Conservation (phyloP, 768 basidiomycete species). For the Amanita phalloides region DNA sequence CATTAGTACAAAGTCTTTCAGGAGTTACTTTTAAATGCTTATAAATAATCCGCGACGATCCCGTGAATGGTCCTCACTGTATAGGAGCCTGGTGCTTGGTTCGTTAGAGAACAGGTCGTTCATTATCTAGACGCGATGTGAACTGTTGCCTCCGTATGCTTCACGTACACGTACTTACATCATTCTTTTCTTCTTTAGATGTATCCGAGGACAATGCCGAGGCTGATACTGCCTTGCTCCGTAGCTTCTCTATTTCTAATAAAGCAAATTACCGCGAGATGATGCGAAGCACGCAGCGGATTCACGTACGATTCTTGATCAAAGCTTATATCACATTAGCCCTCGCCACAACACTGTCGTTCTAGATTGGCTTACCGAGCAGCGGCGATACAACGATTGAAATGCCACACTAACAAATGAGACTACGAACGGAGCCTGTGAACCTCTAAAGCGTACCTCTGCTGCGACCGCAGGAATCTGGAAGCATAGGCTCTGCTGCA, state of each 20-base stretch:
- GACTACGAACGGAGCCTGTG: not conserved
- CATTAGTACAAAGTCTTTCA: constrained; percentile 50
- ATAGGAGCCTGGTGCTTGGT: constrained; percentile 53
- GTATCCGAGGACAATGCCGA: constrained; percentile 64
- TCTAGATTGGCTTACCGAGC: constrained; percentile 35
- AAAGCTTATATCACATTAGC: constrained; percentile 36
- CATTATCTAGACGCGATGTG: constrained; percentile 33
- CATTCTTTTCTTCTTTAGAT: constrained; percentile 34
- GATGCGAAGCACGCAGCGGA: not conserved
- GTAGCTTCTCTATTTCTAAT: constrained; percentile 55
- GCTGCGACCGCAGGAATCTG: constrained; percentile 70
- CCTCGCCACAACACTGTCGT: not conserved
- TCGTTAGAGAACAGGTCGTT: constrained; percentile 49
- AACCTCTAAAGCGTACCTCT: constrained; percentile 24
- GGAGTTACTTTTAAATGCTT: constrained; percentile 48
- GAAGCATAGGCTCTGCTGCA: constrained; percentile 65
- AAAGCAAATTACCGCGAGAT: not conserved
- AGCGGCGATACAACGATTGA: constrained; percentile 73
- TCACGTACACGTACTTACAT: constrained; percentile 24
- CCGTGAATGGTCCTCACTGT: constrained; percentile 37
- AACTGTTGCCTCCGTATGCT: not conserved
- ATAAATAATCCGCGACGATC: not conserved
- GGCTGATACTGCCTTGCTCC: constrained; percentile 41
- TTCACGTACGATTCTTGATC: constrained; percentile 69
- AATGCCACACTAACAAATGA: constrained; percentile 41